Evolutionary conservation across 768 basidiomycete genomes (phyloP).

Genomic region (Mycena indigotica): DNA sequence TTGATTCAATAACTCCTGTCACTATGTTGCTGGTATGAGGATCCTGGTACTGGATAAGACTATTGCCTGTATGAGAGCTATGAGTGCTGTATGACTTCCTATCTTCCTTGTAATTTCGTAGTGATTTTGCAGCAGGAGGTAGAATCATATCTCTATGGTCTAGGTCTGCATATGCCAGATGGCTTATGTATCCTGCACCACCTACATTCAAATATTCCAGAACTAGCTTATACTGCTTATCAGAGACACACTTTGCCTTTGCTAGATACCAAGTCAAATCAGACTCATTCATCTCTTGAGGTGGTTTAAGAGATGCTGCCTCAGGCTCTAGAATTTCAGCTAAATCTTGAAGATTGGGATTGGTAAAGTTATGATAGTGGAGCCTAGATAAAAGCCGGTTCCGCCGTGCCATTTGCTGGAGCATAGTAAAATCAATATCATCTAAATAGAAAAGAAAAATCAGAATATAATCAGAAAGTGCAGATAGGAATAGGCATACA

Average conservation of each 20-base stretch:
- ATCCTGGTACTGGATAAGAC: background rate
- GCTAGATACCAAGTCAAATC: background rate
- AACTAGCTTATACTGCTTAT: background rate
- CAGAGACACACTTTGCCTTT: background rate
- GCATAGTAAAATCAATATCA: slow-evolving; percentile 15
- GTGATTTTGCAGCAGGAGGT: background rate
- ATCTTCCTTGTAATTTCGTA: background rate
- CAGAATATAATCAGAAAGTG: background rate
- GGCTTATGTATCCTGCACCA: background rate
- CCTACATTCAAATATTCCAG: background rate
- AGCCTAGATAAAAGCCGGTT: background rate
- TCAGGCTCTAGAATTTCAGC: background rate
- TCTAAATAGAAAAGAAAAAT: background rate
- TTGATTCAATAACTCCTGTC: background rate
- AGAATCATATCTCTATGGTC: background rate
- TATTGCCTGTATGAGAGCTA: background rate
- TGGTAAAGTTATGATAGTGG: background rate
- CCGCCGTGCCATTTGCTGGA: slow-evolving; percentile 4
- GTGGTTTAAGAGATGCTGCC: background rate
- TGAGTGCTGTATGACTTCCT: background rate
- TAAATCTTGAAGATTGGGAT: background rate
- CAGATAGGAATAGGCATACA: slow-evolving; percentile 2
- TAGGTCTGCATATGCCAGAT: background rate
- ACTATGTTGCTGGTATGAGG: background rate
- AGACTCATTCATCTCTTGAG: background rate